Conservation (phyloP, 352 stramenopile genomes). For the Phytophthora podocarpi region DNA sequence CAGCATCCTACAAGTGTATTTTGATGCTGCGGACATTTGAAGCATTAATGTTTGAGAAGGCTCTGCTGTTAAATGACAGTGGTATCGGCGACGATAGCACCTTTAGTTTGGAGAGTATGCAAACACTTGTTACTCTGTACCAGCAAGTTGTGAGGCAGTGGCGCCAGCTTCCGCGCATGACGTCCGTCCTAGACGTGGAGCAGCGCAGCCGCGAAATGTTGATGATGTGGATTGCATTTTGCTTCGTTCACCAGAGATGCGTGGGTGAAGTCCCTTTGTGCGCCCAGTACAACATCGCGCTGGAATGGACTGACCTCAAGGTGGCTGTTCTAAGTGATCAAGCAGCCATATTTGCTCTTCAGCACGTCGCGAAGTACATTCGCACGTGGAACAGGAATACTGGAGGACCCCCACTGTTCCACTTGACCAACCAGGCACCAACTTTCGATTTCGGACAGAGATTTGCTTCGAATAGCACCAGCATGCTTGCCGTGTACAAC, state of each 20-base stretch:
- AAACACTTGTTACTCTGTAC: constrained; percentile 23
- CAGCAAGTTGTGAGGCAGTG: constrained; percentile 17
- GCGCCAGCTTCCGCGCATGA: constrained; percentile 14
- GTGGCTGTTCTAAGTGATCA: constrained; percentile 38
- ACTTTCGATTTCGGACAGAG: constrained; percentile 41
- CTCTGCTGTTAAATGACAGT: constrained; percentile 1
- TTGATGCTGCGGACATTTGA: constrained; percentile 38
- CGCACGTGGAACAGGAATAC: constrained; percentile 35
- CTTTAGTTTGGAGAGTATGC: constrained; percentile 14
- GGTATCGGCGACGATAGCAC: neutral
- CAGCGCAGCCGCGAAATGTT: constrained; percentile 47
- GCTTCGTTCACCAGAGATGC: constrained; percentile 41
- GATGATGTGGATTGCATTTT: constrained; percentile 51
- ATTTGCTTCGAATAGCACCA: constrained; percentile 23
- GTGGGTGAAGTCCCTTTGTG: constrained; percentile 10
- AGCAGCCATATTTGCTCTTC: constrained; percentile 34
- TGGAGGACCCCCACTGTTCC: constrained; percentile 35
- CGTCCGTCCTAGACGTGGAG: constrained; percentile 32
- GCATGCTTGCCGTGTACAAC: constrained; percentile 14
- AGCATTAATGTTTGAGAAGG: constrained; percentile 31
- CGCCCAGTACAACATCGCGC: constrained; percentile 45
- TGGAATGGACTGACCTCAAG: constrained; percentile 45
- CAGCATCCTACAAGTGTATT: constrained; percentile 18
- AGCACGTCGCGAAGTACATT: constrained; percentile 45
- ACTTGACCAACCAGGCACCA: constrained; percentile 42